Evolutionary conservation across 108 stramenopile species (phyloP).

Genomic region (Cyclotella distinguenda): DNA sequence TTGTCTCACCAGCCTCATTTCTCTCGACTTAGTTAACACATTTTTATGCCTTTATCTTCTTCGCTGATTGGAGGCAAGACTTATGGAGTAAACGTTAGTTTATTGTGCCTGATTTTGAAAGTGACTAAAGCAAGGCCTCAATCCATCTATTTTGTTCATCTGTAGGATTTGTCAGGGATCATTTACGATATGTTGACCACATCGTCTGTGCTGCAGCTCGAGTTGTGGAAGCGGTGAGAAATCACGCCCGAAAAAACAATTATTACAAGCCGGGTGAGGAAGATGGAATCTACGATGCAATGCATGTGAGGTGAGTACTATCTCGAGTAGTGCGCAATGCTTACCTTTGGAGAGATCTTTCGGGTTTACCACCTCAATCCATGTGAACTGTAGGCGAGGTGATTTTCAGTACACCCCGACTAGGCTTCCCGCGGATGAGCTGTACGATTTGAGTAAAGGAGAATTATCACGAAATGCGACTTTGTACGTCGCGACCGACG

Average conservation of each 20-base stretch:
- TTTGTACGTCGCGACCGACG: constrained; percentile 55
- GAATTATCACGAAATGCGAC: constrained; percentile 55
- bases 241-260: constrained; percentile 40
- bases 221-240: constrained; percentile 45
- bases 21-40: too few relatives aligned
- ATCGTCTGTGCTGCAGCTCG: constrained; percentile 64
- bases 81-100: constrained; percentile 50
- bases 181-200: constrained; percentile 50
- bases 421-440: constrained; percentile 40
- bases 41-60: constrained; percentile 65
- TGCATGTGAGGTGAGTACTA: constrained; percentile 67
- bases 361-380: background rate
- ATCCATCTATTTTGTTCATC: background rate
- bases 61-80: constrained; percentile 70
- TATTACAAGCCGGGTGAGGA: constrained; percentile 19
- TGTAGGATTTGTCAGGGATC: constrained; percentile 48
- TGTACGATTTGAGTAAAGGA: constrained; percentile 45
- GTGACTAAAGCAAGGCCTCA: too few relatives aligned
- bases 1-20: too few relatives aligned
- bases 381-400: constrained; percentile 44
- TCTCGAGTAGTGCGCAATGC: too few relatives aligned
- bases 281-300: constrained; percentile 70
- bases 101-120: background rate
- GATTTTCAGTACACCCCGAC: constrained; percentile 64
- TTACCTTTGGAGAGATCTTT: too few relatives aligned